Base-by-base conservation (phyloP, 768 basidiomycete species). In the Rhizopogon sp. region DNA sequence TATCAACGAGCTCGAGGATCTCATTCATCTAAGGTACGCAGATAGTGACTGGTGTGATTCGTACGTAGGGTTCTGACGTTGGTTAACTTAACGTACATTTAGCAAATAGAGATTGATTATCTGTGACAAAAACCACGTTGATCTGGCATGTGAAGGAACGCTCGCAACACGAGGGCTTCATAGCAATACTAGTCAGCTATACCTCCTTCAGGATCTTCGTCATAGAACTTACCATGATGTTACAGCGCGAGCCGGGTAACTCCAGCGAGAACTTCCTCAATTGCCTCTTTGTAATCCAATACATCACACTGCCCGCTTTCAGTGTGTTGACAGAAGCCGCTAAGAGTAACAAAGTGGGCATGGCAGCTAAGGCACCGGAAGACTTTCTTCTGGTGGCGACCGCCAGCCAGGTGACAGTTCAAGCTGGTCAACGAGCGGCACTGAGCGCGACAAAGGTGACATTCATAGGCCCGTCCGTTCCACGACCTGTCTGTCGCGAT, bases 321-420 rank as follows among this genome's bases (percentile, higher is more conserved):
- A 37, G 87, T 75, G 64, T 88, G 86, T 68, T 83, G 80, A 45
- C 78, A 78, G 51, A 88, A 66, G 3, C 63, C 83, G 53, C 85
- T 86, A 33, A 88, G 73, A 13, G 81, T 76, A 7, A 51, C 57
- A 62, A 84, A 87, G 33, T 66, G 63, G 22, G 49, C 31, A 2
- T 52, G 61, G 60, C 87, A 88, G 10, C 66, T 67, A 9, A 82
- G 83, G 68, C 87, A 88, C 2, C 75, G 59, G 60, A 83, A 87
- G 2, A 77, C 71, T 63, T 72, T 75, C 1, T 76, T 72, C 58
- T 76, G 66, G 61, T 88, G 87, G 3, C 62, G 70, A 2, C 86
- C 82, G 66, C 87, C 87, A 46, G 75, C 72, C 43, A 88, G 73
- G 62, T 89, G 88, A 57, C 77, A 72, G 61, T 89, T 85, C 50